Evolutionary conservation across 805 yeast species (phyloP), one percentile per base, ranked within the genome.

Genomic region (Candida chilensis): DNA sequence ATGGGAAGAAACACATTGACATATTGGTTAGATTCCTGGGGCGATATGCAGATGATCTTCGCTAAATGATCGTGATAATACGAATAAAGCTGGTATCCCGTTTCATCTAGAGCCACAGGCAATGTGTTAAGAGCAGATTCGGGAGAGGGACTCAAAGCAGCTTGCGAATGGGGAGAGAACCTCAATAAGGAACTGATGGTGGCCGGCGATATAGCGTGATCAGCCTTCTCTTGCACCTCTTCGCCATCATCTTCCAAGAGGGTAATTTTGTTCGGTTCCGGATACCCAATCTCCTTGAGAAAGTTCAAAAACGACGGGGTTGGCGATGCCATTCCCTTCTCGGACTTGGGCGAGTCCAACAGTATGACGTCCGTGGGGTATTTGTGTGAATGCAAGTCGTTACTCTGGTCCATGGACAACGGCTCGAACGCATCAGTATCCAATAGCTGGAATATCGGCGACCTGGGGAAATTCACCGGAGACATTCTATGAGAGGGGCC

Each of bases 1-100:
- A 72, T 57, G 2, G 79, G 79, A 27, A 71, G 40, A 39, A 71
- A 71, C 13, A 73, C 67, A 20, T 62, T 61, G 37, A 67, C 64
- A 43, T 64, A 71, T 38, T 66, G 62, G 37, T 71, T 72, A 17
- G 71, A 68, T 18, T 56, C 64, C 25, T 54, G 50, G 1, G 77
- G 74, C 1, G 74, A 70, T 20, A 71, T 61, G 3, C 69, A 67
- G 1, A 68, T 60, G 24, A 57, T 53, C 5, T 45, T 42, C 10
- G 69, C 54, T 24, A 72, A 41, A 9, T 57, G 57, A 34, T 67
- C 66, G 18, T 64, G 60, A 41, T 69, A 72, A 43, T 71, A 70
- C 29, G 64, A 64, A 42, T 68, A 70, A 4, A 71, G 47, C 33
- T 50, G 50, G 16, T 50, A 42, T 16, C 62, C 63, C n/a, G 52